A percentile compares a stretch with the other conserved stretches of the same genome.
Evolutionary conservation across 305 asterid genomes (phyloP).

Genomic region (Stenogyne calaminthoides): DNA sequence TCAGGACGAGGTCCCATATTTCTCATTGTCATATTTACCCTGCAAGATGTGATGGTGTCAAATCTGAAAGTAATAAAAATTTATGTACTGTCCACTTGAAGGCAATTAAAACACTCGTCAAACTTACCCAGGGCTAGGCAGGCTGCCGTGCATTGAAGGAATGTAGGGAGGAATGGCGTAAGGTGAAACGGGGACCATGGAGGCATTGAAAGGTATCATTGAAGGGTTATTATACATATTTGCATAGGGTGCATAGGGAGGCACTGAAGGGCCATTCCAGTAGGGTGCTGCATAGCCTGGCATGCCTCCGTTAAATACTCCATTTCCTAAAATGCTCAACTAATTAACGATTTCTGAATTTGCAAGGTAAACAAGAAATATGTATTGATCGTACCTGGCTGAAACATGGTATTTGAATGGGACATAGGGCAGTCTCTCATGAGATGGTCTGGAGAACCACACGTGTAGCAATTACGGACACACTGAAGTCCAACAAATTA

Average conservation of each 20-base stretch:
- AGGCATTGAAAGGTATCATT: conserved; percentile 66
- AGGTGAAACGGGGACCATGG: conserved; percentile 51
- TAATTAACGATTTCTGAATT: conserved; percentile 27
- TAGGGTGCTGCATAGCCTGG: conserved; percentile 62
- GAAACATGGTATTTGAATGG: conserved; percentile 57
- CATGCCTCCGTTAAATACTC: conserved; percentile 61
- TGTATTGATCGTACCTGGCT: conserved; percentile 46
- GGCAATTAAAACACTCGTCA: conserved; percentile 9
- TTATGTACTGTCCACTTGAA: conserved; percentile 11
- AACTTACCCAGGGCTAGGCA: conserved; percentile 58
- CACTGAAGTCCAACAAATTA: conserved; percentile 48
- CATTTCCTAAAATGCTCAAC: conserved; percentile 45
- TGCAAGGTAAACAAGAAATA: background rate
- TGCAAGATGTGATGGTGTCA: conserved; percentile 42
- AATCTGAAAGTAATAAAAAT: conserved; percentile 6
- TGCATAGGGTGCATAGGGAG: conserved; percentile 53
- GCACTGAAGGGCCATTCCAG: conserved; percentile 60
- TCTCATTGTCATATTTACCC: conserved; percentile 56
- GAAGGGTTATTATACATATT: conserved; percentile 58
- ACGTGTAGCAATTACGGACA: conserved; percentile 60
- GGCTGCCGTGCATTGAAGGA: conserved; percentile 45
- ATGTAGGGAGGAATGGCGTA: conserved; percentile 52
- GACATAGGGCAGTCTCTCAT: conserved; percentile 74
- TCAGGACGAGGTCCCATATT: conserved; percentile 49
- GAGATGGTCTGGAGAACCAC: conserved; percentile 87